Evolutionary conservation across 768 basidiomycete species (phyloP), one percentile per base, ranked within the genome.

Genomic region (Saitozyma podzolica): DNA sequence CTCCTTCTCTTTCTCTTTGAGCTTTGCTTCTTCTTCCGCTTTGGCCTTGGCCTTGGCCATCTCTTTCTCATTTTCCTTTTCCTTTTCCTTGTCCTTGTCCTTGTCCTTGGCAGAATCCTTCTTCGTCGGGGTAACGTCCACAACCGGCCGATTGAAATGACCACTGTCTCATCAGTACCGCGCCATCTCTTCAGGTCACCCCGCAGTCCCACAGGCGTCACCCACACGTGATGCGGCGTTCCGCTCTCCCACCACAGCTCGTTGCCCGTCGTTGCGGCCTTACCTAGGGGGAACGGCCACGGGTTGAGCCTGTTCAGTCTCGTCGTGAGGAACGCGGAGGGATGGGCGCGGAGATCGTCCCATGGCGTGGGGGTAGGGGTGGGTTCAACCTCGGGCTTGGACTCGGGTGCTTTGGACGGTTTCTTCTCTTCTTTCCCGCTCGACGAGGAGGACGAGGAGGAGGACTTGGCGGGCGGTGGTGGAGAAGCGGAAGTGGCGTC

Each of bases 241-340:
- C 75, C 75, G 48, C 73, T 76, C 62, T 76, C 75, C 75, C 75
- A 76, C 75, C 75, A 76, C 40, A 76, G 48, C 56, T 74, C 72
- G 14, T 52, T 63, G 2, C 70, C 68, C 6, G 16, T 49, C 29
- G 49, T 45, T 29, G 14, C 65, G 7, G 75, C 75, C 16, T 37
- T 45, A 6, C 75, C 75, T 63, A 76, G 62, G 0, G 75, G 75
- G 50, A 74, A 76, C 2, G 75, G 75, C 75, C 75, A 76, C 20
- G 70, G 66, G 60, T 66, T 52, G 19, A 65, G 29, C 40, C 67
- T 59, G 45, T 72, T 70, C 56, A 74, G 50, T 20, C 66, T 50
- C 13, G 75, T 74, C 20, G 75, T 76, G 37, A 76, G 50, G 54
- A 76, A 76, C 13, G 72, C 70, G 16, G 66, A 69, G 39, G 75